Evolutionary conservation across 331 rosid genomes (phyloP).

Genomic region (Telfairia occidentalis): DNA sequence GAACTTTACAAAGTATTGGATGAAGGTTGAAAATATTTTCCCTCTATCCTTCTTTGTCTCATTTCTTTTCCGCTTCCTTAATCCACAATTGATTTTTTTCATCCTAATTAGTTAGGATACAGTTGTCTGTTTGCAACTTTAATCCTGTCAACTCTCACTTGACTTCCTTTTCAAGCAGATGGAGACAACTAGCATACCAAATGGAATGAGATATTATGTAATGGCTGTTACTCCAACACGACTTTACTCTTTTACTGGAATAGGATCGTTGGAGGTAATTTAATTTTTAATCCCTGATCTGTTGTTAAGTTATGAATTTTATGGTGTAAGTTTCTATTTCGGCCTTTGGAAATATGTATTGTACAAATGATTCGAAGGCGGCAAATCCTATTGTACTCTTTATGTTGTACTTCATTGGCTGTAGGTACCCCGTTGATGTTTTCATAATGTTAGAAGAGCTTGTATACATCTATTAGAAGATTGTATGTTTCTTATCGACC

Average conservation of each 20-base stretch:
- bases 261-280: slow-evolving; percentile 76
- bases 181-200: slow-evolving; percentile 65
- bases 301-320: background rate
- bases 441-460: background rate
- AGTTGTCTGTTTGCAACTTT: background rate
- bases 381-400: background rate
- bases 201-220: slow-evolving; percentile 81
- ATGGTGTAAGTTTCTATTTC: background rate
- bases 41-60: background rate
- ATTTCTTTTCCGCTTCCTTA: background rate
- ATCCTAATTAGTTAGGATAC: background rate
- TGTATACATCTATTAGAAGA: background rate
- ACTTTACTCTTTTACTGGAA: slow-evolving; percentile 80
- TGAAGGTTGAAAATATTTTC: background rate
- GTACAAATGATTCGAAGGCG: background rate
- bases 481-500: background rate
- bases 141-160: background rate
- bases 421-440: background rate
- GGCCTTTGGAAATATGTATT: background rate
- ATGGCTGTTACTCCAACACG: slow-evolving; percentile 97
- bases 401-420: background rate
- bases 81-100: background rate
- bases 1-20: background rate
- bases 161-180: slow-evolving; percentile 41
- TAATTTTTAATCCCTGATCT: slow-evolving; percentile 4